Percentiles rank a stretch among this genome's conserved stretches.
Conservation (phyloP, 805 yeast genomes). For the Barnettozyma californica region DNA sequence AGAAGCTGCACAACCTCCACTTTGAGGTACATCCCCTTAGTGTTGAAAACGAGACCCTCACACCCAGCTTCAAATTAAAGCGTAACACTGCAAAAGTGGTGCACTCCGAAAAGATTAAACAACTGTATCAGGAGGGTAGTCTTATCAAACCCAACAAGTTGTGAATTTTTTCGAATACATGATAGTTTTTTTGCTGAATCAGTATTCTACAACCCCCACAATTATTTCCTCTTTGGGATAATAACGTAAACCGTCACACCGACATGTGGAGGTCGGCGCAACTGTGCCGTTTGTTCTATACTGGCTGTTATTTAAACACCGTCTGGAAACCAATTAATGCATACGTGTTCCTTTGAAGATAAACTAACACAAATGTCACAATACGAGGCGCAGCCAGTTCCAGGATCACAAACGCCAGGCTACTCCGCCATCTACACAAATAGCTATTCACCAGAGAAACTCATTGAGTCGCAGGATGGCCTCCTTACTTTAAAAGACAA, state of each 20-base stretch:
- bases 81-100: constrained; percentile 43
- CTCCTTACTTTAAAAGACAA: constrained; percentile 33
- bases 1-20: constrained; percentile 49
- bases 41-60: constrained; percentile 52
- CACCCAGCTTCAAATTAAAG: constrained; percentile 60
- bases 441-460: constrained; percentile 18
- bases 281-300: not conserved
- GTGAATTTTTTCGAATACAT: not conserved
- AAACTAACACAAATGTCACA: not conserved
- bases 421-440: constrained; percentile 41
- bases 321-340: not conserved
- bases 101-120: constrained; percentile 35
- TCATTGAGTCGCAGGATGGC: constrained; percentile 24
- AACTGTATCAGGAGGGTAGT: constrained; percentile 45
- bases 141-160: constrained; percentile 7
- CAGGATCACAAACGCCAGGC: constrained; percentile 28
- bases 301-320: not conserved
- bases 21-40: constrained; percentile 55
- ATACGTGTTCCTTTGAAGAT: not conserved
- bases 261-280: not conserved
- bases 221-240: not conserved
- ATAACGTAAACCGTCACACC: not conserved
- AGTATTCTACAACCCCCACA: not conserved
- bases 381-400: constrained; percentile 3
- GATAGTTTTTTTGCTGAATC: not conserved